Percentiles rank a stretch among this genome's conserved stretches.
Conservation (phyloP, 176 grass and related monocot genomes). For the Bolboschoenus planiculmis region DNA sequence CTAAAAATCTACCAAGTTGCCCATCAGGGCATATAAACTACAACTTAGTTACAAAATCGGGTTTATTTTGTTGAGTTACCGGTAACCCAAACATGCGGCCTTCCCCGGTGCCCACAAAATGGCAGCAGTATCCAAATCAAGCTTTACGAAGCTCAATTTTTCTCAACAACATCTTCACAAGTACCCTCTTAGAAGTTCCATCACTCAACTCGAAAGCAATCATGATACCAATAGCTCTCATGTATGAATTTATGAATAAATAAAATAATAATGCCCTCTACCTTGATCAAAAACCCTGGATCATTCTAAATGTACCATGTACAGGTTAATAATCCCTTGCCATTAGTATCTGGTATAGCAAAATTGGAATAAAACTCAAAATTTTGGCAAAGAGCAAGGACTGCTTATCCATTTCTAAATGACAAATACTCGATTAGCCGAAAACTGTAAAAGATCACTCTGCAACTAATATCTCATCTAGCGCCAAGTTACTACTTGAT, state of each 20-base stretch:
- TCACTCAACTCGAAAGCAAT: neutral
- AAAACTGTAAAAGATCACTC: constrained; percentile 24
- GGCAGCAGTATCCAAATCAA: neutral
- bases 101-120: neutral
- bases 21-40: neutral
- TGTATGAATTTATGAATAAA: neutral
- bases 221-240: neutral
- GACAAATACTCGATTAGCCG: neutral
- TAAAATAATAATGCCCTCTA: neutral
- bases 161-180: neutral
- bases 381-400: neutral
- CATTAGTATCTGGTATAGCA: neutral
- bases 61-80: neutral
- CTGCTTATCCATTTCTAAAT: neutral
- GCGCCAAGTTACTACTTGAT: constrained; percentile 16
- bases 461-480: constrained; percentile 43
- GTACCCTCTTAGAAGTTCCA: neutral
- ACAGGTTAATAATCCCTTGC: neutral
- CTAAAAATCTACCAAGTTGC: neutral
- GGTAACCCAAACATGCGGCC: neutral
- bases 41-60: neutral
- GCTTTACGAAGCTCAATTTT: neutral
- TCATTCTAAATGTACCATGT: neutral
- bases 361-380: neutral
- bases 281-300: neutral